Base-by-base conservation (phyloP, 1,284 basidiomycete genomes). In the Puccinia polysora region DNA sequence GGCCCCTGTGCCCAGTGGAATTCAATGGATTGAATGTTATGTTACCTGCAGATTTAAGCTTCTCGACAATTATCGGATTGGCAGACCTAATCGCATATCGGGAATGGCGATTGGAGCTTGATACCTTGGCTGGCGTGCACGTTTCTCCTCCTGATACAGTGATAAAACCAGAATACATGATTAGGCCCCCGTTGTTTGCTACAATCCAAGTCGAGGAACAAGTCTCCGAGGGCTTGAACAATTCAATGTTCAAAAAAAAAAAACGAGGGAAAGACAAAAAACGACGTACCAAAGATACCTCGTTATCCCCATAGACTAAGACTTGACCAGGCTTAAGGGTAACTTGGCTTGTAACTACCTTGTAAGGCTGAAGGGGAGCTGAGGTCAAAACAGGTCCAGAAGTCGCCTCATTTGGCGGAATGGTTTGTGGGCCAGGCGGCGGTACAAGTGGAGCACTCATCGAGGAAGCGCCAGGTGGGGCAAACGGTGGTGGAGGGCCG, bases 71-170 rank as follows among this genome's bases (percentile, higher is more conserved):
- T 32, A 70, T 14, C 36, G 67, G 34, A 40, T 60, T n/a, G 67
- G 67, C 15, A 72, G 28, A n/a, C 62, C 62, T 25, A 64, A 15
- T 8, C 62, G 59, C 70, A 72, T 72, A 36, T 72, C 50, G 65
- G 76, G 15, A 68, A 76, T 64, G 80, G 79, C 65, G 81, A 79
- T 75, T 28, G 83, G 80, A 79, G 85, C 84, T 75, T 86, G 86
- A 81, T 93, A 94, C 79, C 85, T 86, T n/a, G 84, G 79, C 75
- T 87, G 82, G 76, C 85, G 84, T 0, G 90, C 88, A 73, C 91
- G 86, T 76, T 86, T 87, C 80, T 94, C 92, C 76, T 90, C 88
- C 88, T 91, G 73, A 1, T n/a, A n/a, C n/a, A n/a, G n/a, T n/a
- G n/a, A n/a, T n/a, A n/a, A n/a, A n/a, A n/a, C n/a, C n/a, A n/a